These are phyloP conservation scores for Myxozyma sirexii DNA, from an alignment of 805 yeast genomes.

Conservation along the genomic window DNA sequence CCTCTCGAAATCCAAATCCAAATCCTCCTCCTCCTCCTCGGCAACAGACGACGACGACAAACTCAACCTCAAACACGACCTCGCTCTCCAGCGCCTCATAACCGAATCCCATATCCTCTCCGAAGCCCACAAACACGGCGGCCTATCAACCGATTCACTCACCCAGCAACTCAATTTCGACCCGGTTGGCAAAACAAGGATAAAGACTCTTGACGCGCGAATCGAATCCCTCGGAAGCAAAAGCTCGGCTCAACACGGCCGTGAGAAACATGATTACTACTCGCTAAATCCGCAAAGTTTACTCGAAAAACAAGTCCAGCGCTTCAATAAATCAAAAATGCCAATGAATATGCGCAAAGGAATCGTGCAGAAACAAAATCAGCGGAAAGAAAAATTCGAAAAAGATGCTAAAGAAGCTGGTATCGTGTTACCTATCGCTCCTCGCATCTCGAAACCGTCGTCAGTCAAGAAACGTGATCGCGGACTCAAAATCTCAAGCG, in stretches of 20 bases:
- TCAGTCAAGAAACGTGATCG: slow-evolving; percentile 63
- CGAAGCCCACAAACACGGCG: slow-evolving; percentile 36
- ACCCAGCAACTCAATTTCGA: slow-evolving; percentile 40
- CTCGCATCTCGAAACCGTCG: slow-evolving; percentile 41
- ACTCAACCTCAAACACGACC: slow-evolving; percentile 63
- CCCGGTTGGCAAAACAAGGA: slow-evolving; percentile 45
- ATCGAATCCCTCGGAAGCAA: slow-evolving; percentile 36
- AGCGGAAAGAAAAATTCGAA: slow-evolving; percentile 60
- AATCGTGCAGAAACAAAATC: slow-evolving; percentile 61
- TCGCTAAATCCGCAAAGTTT: slow-evolving; percentile 27
- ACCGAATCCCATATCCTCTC: slow-evolving; percentile 66
- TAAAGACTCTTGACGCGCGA: slow-evolving; percentile 45
- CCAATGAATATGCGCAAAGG: slow-evolving; percentile 91
- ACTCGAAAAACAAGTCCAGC: slow-evolving; percentile 1
- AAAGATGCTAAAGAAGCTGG: slow-evolving; percentile 88
- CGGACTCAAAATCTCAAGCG: slow-evolving; percentile 74
- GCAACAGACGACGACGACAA: slow-evolving; percentile 38
- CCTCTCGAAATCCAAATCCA: slow-evolving; percentile 25
- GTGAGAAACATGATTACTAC: slow-evolving; percentile 35
- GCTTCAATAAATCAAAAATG: slow-evolving; percentile 58
- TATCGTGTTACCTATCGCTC: slow-evolving; percentile 66
- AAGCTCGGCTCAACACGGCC: slow-evolving; percentile 9
- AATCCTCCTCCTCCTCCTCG: too few relatives aligned
- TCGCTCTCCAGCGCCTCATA: slow-evolving; percentile 66
- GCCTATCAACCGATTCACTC: background rate